Conservation (phyloP, 2,329 filamentous ascomycete genomes). For the Monosporascus sp. region DNA sequence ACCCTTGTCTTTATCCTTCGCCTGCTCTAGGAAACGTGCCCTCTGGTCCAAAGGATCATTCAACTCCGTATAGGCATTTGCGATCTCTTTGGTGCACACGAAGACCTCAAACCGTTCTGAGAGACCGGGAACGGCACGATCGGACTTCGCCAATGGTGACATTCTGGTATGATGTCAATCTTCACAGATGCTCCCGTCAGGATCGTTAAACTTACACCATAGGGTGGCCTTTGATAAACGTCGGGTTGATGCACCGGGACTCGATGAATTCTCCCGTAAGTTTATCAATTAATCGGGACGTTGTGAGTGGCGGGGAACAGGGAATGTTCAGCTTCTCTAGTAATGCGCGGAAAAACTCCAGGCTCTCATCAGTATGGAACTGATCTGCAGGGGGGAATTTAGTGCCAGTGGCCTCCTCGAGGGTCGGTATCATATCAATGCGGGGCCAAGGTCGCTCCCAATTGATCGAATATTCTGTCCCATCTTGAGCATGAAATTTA, state of each 20-base stretch:
- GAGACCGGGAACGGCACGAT: slow-evolving; percentile 74
- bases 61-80: slow-evolving; percentile 89
- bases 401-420: slow-evolving; percentile 85
- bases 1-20: slow-evolving; percentile 89
- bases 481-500: slow-evolving; percentile 74
- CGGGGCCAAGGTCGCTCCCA: slow-evolving; percentile 93
- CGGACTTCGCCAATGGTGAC: slow-evolving; percentile 95
- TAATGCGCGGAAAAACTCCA: slow-evolving; percentile 77
- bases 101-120: slow-evolving; percentile 98
- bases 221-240: slow-evolving; percentile 80
- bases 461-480: slow-evolving; percentile 90
- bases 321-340: slow-evolving; percentile 67
- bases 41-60: slow-evolving; percentile 96
- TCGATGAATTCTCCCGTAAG: slow-evolving; percentile 93
- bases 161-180: slow-evolving; percentile 48
- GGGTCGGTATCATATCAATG: slow-evolving; percentile 90
- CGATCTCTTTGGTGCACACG: slow-evolving; percentile 94
- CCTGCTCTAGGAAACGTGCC: slow-evolving; percentile 89
- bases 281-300: slow-evolving; percentile 94
- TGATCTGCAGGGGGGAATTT: slow-evolving; percentile 89
- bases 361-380: slow-evolving; percentile 84
- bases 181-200: slow-evolving; percentile 59
- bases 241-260: slow-evolving; percentile 88
- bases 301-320: slow-evolving; percentile 85
- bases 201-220: slow-evolving; percentile 24